Base-by-base conservation (phyloP, 108 stramenopile species). In the Thalassiosira profunda region DNA sequence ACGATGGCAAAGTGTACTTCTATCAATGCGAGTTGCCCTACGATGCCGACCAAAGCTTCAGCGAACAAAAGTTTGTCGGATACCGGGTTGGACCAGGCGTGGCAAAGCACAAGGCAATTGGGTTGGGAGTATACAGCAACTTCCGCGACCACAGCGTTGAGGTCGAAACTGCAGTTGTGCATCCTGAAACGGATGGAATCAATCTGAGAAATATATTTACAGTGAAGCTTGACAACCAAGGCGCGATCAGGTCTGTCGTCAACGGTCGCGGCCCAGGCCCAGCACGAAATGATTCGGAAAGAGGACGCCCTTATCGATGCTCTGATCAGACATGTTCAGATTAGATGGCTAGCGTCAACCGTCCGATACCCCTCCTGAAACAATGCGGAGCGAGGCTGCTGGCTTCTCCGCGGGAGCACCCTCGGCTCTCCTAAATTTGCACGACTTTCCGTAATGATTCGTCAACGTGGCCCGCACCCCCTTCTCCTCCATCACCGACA, bases 1-100 rank as follows among this genome's bases (percentile, higher is more conserved):
- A 90, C 17, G 45, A 79, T 31, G 85, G 84, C 11, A 18, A 26
- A 12, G 86, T 86, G 24, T 70, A 69, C 34, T 92, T 92, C 55
- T 92, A 86, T 57, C 91, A 92, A 49, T 80, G 88, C 58, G 91
- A 92, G 49, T 38, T 92, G 4, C 91, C 91, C 11, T 92, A 92
- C 47, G 88, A 87, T 81, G 91, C 81, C 7, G 67, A 63, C 26
- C 18, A 61, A 30, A 70, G 69, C 0, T 73, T 64, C 40, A 59
- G 38, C 14, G 66, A 73, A 15, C 45, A 67, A 9, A 63, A 47
- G n/a, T 67, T 67, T 54, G 62, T 75, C 37, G 90, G 90, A n/a
- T 91, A 86, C 52, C 72, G 74, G 20, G 70, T 86, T 0, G 55
- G 80, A 36, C 45, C 64, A 42, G 42, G 45, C 33, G 84, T 72